These are phyloP conservation scores for Coemansia sp. DNA, from an alignment of 371 early-diverging fungal species.

Conservation along the genomic window DNA sequence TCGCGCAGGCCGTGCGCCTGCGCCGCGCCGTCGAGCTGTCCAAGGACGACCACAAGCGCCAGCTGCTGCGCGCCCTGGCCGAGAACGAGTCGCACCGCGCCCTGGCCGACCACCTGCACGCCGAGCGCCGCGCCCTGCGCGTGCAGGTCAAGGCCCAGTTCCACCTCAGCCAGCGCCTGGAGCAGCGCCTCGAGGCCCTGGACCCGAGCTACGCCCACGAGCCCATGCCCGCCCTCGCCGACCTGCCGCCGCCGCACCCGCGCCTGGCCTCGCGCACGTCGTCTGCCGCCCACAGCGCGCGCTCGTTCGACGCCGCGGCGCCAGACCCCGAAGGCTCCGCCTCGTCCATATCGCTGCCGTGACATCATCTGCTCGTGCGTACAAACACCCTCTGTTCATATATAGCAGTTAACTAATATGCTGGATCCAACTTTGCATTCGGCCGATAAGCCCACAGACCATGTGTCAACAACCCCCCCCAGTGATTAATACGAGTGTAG, in stretches of 20 bases:
- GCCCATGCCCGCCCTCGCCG: not conserved
- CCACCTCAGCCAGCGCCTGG: slow-evolving; percentile 43
- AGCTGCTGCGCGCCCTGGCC: slow-evolving; percentile 24
- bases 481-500: too few relatives aligned
- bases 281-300: slow-evolving; percentile 38
- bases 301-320: slow-evolving; percentile 16
- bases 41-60: slow-evolving; percentile 47
- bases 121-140: slow-evolving; percentile 37
- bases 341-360: slow-evolving; percentile 17
- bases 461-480: too few relatives aligned
- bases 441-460: too few relatives aligned
- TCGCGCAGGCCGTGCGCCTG: slow-evolving; percentile 26
- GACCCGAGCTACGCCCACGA: slow-evolving; percentile 19
- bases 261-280: slow-evolving; percentile 22
- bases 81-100: slow-evolving; percentile 34
- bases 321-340: not conserved
- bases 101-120: slow-evolving; percentile 31
- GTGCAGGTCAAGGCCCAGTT: slow-evolving; percentile 47
- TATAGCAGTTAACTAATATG: too few relatives aligned
- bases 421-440: too few relatives aligned
- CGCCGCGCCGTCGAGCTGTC: slow-evolving; percentile 38
- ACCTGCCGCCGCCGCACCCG: slow-evolving; percentile 3
- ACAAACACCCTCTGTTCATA: too few relatives aligned
- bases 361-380: too few relatives aligned
- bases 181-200: slow-evolving; percentile 34